Evolutionary conservation across 176 grass and related monocot species (phyloP), one percentile per base, ranked within the genome.

Genomic region (Cymbopogon citratus): DNA sequence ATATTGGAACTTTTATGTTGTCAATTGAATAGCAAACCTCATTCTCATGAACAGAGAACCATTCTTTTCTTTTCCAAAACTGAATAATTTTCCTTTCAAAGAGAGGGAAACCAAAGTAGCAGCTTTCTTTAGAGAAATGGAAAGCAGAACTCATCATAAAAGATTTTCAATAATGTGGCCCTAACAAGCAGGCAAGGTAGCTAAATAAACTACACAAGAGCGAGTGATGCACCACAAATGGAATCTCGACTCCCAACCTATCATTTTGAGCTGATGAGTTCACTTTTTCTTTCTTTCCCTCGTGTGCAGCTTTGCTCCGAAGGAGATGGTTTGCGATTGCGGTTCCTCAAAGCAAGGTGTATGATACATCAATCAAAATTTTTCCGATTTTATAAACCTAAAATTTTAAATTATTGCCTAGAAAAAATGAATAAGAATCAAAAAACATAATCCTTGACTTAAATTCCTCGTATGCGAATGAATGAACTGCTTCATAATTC

Each of bases 241-340:
- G 77, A 35, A 66, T 74, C 69, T 74, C 24, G 35, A 43, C 44
- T 78, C n/a, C 77, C 82, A 25, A 79, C 77, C 76, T 77, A 77
- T 81, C 88, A 23, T 82, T 80, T 82, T 23, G 23, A 33, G n/a
- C 26, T 78, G 73, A 86, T 78, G 66, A 60, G 68, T 23, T 67
- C 73, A 71, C n/a, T 66, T 89, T 89, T 63, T 45, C 72, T 60
- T 38, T 29, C 3, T 24, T 66, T 36, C 74, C 63, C 38, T 84
- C 61, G 27, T 66, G 72, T 44, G 19, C 72, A 77, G 28, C 83
- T 85, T 81, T 85, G 72, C 73, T 84, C 63, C 26, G 44, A 81
- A 72, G 73, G 12, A 72, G 87, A 89, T 69, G 63, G 77, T 23
- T 26, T 26, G 23, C 68, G 26, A 9, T 61, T 34, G 24, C 60